Base-by-base conservation (phyloP, 768 basidiomycete genomes). In the Boletus eberwhitei region DNA sequence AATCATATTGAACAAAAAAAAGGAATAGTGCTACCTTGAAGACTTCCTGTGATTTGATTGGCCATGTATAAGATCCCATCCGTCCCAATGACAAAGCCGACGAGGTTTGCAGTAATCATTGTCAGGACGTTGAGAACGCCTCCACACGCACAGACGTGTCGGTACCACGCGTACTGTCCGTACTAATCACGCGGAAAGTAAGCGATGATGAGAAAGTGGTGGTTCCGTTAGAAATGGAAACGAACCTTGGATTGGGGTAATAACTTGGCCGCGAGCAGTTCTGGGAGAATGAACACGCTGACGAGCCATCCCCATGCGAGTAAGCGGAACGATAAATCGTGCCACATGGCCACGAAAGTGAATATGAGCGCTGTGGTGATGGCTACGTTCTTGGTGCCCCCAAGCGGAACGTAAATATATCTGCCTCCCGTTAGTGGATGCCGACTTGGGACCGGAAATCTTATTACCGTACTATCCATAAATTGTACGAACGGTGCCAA, bases 271-370 rank as follows among this genome's bases (percentile, higher is more conserved):
- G 85, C 90, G 0, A 80, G 53, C 11, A 97, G 63, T 71, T 98
- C 96, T 0, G 95, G 96, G 7, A 93, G 56, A 57, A 99, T 86
- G 71, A 99, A 97, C 44, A 96, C 57, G 64, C 85, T 90, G 55
- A 96, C 79, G 11, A 97, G 85, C 97, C 97, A 98, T 2, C 97
- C 96, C 95, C 95, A 99, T 2, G 92, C 86, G 2, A 99, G 77
- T 5, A 98, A 79, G 24, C 79, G 79, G 69, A 96, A 86, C 0
- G 90, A 89, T 2, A 98, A 77, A 66, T 98, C 97, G 62, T 99
- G 97, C 96, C 96, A 99, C 19, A 99, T 74, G 0, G 97, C 96
- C 22, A 98, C 95, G 64, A 99, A 98, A 1, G 96, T 89, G 77
- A 98, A 98, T 19, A 96, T 83, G 38, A 96, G 72, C 11, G 86